A percentile compares a stretch with the other conserved stretches of the same genome.
Evolutionary conservation across 495 filamentous ascomycete genomes (phyloP).

Genomic region (Thermochaetoides thermophila): DNA sequence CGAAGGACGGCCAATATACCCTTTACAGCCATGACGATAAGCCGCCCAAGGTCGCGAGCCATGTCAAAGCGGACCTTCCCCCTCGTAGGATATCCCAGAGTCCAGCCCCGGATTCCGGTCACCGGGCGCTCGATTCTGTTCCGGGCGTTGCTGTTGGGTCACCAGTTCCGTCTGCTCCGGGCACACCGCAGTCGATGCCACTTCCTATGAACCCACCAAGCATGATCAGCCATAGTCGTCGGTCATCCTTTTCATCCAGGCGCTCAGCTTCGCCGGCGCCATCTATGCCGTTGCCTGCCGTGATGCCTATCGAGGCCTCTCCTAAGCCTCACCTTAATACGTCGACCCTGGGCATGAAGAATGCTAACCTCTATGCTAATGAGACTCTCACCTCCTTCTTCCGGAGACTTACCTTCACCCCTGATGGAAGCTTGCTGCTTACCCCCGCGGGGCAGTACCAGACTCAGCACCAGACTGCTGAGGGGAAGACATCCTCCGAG

Average conservation of each 20-base stretch:
- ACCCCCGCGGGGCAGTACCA: constrained; percentile 96
- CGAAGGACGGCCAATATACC: constrained; percentile 90
- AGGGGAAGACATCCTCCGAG: constrained; percentile 61
- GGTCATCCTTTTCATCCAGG: constrained; percentile 90
- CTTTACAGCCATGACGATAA: constrained; percentile 38
- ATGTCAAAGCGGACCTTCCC: constrained; percentile 79
- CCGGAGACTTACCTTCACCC: constrained; percentile 80
- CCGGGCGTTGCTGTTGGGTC: constrained; percentile 52
- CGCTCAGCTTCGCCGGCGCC: constrained; percentile 91
- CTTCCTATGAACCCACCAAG: constrained; percentile 93
- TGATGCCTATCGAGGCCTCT: constrained; percentile 86
- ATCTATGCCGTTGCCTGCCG: constrained; percentile 84
- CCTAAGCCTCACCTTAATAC: constrained; percentile 51
- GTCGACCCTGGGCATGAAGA: constrained; percentile 52
- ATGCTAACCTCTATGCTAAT: constrained; percentile 87
- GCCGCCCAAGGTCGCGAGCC: constrained; percentile 33
- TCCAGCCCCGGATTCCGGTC: constrained; percentile 69
- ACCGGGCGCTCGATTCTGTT: constrained; percentile 37
- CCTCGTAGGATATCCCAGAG: constrained; percentile 79
- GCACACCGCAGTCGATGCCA: constrained; percentile 81
- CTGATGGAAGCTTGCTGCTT: constrained; percentile 87
- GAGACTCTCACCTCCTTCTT: constrained; percentile 98
- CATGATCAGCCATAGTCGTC: constrained; percentile 74
- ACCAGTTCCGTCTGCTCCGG: constrained; percentile 79
- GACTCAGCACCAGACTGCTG: constrained; percentile 56